Evolutionary conservation across 345 rosid genomes (phyloP), one percentile per base, ranked within the genome.

Genomic region (Reutealis trisperma): DNA sequence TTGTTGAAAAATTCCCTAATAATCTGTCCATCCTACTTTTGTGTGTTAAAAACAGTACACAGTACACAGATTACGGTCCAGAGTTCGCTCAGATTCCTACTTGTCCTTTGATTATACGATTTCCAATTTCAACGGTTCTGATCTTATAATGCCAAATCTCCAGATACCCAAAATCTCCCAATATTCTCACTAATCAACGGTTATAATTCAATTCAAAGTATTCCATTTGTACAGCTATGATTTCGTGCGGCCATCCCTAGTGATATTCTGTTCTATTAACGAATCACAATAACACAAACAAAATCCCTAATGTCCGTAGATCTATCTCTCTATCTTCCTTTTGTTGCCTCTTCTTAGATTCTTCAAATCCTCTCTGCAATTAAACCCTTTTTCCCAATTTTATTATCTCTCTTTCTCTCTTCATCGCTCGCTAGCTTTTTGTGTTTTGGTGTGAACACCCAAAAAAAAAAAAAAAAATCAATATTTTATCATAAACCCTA

Each of bases 401-500:
- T 12, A 60, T 8, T 13, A 24, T 24, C 22, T 3, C 13, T 73
- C 45, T 67, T 1, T 47, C 51, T 47, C 1, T 27, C 30, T 27
- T 27, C 1, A 1, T 27, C 30, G 30, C 30, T 47, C 51, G 11
- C 2, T 47, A 0, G 14, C 51, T 10, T 47, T 2, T 45, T 30
- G 27, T 6, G 49, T 19, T 4, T 49, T 1, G 7, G 8, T 4
- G 16, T 21, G 8, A 9, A 76, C 18, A 13, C 73, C 44, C 64
- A 37, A 2, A 34, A 37, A 37, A 37, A 2, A 34, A 37, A 37
- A 37, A 37, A 24, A 25, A 41, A 44, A 11, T 9, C 22, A 16
- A 5, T 6, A 5, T 16, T 41, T 6, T 13, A 30, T 49, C 65
- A 60, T 71, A 77, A 77, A 71, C 80, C 80, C 75, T 77, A 24